phyloP scores from a whole-genome alignment of 495 filamentous ascomycete species.

The Endocarpon pusillum region DNA sequence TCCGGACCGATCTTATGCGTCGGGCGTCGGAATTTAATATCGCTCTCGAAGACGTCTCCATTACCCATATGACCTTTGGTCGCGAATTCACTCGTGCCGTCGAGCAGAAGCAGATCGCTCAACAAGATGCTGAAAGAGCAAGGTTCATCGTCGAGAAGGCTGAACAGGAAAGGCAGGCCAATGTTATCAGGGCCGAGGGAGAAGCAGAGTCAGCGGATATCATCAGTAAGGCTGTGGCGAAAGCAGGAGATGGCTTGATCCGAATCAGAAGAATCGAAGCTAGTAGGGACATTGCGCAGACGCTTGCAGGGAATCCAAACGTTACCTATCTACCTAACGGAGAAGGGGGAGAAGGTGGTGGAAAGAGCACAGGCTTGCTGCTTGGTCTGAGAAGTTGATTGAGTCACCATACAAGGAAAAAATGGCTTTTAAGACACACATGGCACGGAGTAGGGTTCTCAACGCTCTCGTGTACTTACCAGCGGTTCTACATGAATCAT shows the following conservation, averaged over 20 bases:
- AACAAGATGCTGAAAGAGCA: slow-evolving; percentile 94
- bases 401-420: neutral
- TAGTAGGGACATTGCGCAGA: slow-evolving; percentile 87
- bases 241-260: slow-evolving; percentile 81
- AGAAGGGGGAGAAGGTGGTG: slow-evolving; percentile 39
- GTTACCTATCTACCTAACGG: slow-evolving; percentile 83
- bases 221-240: slow-evolving; percentile 79
- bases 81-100: slow-evolving; percentile 97
- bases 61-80: slow-evolving; percentile 99
- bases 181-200: slow-evolving; percentile 93
- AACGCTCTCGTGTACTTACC: too few species aligned
- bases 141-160: slow-evolving; percentile 97
- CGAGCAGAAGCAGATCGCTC: slow-evolving; percentile 99
- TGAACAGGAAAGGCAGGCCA: slow-evolving; percentile 97
- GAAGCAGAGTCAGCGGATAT: slow-evolving; percentile 93
- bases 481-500: too few species aligned
- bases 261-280: slow-evolving; percentile 95
- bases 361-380: slow-evolving; percentile 43
- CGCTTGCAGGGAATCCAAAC: slow-evolving; percentile 78
- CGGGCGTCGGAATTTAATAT: slow-evolving; percentile 99
- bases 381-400: slow-evolving; percentile 37
- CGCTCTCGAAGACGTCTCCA: slow-evolving; percentile 93
- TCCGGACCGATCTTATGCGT: slow-evolving; percentile 85
- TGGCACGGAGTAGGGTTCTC: too few species aligned
- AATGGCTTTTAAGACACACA: neutral